Evolutionary conservation across 1,139 yeast species (phyloP), one percentile per base, ranked within the genome.

Genomic region (Sugiyamaella pinicola): DNA sequence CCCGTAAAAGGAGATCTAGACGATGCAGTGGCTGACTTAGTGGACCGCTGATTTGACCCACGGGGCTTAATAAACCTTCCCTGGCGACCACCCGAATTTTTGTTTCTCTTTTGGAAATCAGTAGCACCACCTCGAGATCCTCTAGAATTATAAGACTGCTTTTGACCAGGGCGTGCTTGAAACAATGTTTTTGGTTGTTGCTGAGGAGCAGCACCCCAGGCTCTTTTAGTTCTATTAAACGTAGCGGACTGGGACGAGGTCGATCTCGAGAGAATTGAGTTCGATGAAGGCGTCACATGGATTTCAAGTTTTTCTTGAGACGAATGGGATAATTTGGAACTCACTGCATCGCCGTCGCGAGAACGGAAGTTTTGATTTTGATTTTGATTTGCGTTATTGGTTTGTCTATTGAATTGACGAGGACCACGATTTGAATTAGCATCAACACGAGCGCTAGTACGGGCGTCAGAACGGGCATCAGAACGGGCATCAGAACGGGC

Each of bases 291-390:
- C 4, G 57, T 28, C 19, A 60, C 55, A 44, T 58, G 61, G 21
- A 60, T 38, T 28, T 60, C 63, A 7, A 59, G 54, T 41, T 58
- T 56, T 41, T 59, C 63, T 34, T 47, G 33, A 13, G 47, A 40
- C 47, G 44, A 37, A 26, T 46, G 18, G 12, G 41, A 17, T 24
- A 28, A 21, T 13, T 28, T 15, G 9, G 49, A 31, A 28, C 40
- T 18, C 39, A 43, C 28, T 2, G 15, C 22, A 19, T 33, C 50
- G 18, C n/a, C 24, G 17, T 33, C 41, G 17, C 21, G 26, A 9
- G 26, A 19, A 21, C 29, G 43, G 19, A 38, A 26, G 21, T 18
- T 21, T 18, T 24, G 43, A 10, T 17, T 8, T 9, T 35, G 43
- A 28, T 35, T 21, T 26, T 37, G 43, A 28, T 18, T 45, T n/a